These are phyloP conservation scores for Zasmidium angulare DNA, from an alignment of 2,329 filamentous ascomycete species.

Conservation along the genomic window DNA sequence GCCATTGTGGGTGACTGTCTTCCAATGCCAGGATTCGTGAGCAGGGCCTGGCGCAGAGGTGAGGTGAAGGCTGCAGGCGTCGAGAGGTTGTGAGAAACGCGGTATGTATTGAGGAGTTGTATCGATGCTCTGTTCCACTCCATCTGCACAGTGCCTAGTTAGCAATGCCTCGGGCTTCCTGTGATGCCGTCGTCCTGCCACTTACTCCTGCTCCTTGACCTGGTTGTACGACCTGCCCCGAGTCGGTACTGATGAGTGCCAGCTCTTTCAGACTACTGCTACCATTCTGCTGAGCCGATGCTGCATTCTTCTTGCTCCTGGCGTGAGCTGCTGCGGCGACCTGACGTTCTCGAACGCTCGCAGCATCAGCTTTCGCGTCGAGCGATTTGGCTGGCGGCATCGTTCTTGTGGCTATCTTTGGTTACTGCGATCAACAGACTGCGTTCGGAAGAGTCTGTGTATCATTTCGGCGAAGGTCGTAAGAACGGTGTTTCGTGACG, in stretches of 20 bases:
- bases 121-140: slow-evolving; percentile 69
- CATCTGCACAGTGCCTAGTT: slow-evolving; percentile 31
- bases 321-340: slow-evolving; percentile 39
- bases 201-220: slow-evolving; percentile 16
- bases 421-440: not conserved
- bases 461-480: not conserved
- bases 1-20: slow-evolving; percentile 75
- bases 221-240: slow-evolving; percentile 12
- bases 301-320: slow-evolving; percentile 37
- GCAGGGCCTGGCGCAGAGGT: slow-evolving; percentile 51
- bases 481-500: not conserved
- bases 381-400: slow-evolving; percentile 33
- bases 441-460: not conserved
- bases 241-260: slow-evolving; percentile 26
- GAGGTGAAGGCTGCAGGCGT: slow-evolving; percentile 68
- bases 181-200: not conserved
- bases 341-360: slow-evolving; percentile 44
- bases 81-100: slow-evolving; percentile 69
- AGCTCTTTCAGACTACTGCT: slow-evolving; percentile 30
- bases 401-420: not conserved
- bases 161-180: not conserved
- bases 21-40: slow-evolving; percentile 56
- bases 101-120: slow-evolving; percentile 70
- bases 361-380: slow-evolving; percentile 38
- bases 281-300: slow-evolving; percentile 23